Conservation (phyloP, 345 rosid genomes). For the Rhodomyrtus tomentosa region DNA sequence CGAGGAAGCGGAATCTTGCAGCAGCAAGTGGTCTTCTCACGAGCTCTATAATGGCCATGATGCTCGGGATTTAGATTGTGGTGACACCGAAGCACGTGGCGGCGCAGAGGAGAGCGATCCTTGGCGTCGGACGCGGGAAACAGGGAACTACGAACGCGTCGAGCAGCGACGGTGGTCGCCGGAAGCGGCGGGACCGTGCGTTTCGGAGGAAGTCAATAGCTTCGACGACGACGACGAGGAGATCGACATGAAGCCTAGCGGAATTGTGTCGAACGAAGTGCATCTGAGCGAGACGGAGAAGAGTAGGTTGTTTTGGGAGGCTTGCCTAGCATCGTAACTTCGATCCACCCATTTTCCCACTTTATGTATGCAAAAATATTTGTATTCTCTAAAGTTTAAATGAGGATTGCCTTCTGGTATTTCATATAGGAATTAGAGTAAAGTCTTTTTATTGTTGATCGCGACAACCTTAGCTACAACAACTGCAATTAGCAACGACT, state of each 20-base stretch:
- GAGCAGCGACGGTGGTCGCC: background rate
- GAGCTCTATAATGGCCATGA: background rate
- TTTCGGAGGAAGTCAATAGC: background rate
- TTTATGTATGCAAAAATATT: background rate
- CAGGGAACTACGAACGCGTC: background rate
- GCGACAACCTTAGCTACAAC: background rate
- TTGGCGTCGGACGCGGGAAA: background rate
- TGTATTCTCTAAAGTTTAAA: background rate
- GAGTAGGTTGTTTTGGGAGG: conserved; percentile 28
- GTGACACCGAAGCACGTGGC: background rate
- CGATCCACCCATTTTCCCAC: background rate
- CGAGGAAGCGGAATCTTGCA: background rate
- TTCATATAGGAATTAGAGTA: background rate
- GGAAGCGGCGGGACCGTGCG: background rate
- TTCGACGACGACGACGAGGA: background rate
- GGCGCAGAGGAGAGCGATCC: background rate
- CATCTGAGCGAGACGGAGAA: conserved; percentile 14
- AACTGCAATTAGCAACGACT: background rate
- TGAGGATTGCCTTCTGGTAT: background rate
- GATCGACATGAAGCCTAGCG: background rate
- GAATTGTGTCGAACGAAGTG: background rate
- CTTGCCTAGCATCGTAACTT: conserved; percentile 23
- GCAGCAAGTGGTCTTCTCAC: background rate
- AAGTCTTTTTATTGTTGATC: background rate
- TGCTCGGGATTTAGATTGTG: background rate